A percentile compares a stretch with the other conserved stretches of the same genome.
Conservation (phyloP, 2,329 filamentous ascomycete genomes). For the Pyrenophora seminiperda region DNA sequence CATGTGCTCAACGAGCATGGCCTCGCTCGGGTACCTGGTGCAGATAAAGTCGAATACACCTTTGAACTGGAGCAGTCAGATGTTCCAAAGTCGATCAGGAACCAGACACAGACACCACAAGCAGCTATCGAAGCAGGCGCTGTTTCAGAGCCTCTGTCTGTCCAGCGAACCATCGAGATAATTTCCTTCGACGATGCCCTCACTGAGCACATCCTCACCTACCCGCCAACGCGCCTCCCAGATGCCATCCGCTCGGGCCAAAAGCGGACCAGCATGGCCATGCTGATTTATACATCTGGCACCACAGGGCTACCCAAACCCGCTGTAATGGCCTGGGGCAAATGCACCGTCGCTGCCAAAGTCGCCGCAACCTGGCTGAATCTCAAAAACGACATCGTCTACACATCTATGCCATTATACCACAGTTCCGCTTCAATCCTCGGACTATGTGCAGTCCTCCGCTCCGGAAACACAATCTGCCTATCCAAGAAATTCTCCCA, state of each 20-base stretch:
- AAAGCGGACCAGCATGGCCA: slow-evolving; percentile 37
- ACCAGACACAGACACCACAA: slow-evolving; percentile 22
- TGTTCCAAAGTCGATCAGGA: slow-evolving; percentile 24
- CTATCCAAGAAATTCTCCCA: slow-evolving; percentile 43
- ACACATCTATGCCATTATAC: slow-evolving; percentile 50
- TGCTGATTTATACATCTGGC: slow-evolving; percentile 49
- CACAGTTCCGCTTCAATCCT: slow-evolving; percentile 42
- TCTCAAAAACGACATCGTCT: slow-evolving; percentile 40
- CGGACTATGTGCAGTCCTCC: slow-evolving; percentile 34
- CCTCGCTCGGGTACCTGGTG: slow-evolving; percentile 19
- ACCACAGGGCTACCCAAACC: slow-evolving; percentile 47
- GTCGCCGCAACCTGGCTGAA: slow-evolving; percentile 31
- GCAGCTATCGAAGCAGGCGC: slow-evolving; percentile 12
- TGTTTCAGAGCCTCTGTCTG: slow-evolving; percentile 15
- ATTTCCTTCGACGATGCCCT: slow-evolving; percentile 40
- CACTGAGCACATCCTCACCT: slow-evolving; percentile 33
- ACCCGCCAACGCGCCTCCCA: slow-evolving; percentile 38
- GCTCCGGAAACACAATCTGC: slow-evolving; percentile 36
- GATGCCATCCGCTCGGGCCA: slow-evolving; percentile 35
- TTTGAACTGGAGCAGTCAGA: slow-evolving; percentile 31
- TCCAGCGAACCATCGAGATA: slow-evolving; percentile 33
- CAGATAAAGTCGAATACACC: slow-evolving; percentile 26
- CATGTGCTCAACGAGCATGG: slow-evolving; percentile 39
- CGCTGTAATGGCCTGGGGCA: slow-evolving; percentile 39
- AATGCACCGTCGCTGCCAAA: slow-evolving; percentile 25